Evolutionary conservation across 805 yeast genomes (phyloP), one percentile per base, ranked within the genome.

Genomic region (Debaryomyces hansenii): DNA sequence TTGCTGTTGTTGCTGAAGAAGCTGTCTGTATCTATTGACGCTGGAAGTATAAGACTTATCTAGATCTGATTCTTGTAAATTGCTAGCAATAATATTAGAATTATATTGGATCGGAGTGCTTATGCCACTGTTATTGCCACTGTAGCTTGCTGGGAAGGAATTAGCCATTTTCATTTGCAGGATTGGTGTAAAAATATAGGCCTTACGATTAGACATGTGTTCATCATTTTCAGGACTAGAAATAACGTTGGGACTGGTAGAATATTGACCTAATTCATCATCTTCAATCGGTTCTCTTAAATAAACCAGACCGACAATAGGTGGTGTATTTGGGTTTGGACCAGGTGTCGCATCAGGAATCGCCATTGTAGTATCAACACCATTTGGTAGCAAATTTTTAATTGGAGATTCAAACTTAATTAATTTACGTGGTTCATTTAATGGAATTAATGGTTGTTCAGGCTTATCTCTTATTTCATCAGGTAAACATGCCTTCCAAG

Each of bases 401-500:
- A 94, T 75, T 11, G 98, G 98, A 5, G 97, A 90, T 44, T 87
- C 90, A 58, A 80, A 83, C 59, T 85, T 84, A 60, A 83, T 83
- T 62, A 87, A 75, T 53, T 80, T 79, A 58, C 91, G 77, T 44
- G 87, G 80, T 48, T 81, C 83, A 45, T 60, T 67, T 42, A 92
- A 76, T 6, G 92, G 90, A 33, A 81, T 80, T 18, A 87, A 82
- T 29, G 87, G 86, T 47, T 70, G 74, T 59, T 91, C 97, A 58
- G 88, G 92, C 45, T 75, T 73, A 53, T 87, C 90, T 58, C 98
- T 82, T 40, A 92, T 87, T 66, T 92, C 98, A 66, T 94, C 98
- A 0, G 99, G 99, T 54, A 94, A 77, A 73, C 98, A 94, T 5
- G 97, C 97, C 67, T 90, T 92, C 99, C 99, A 94, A 2, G 99